These are phyloP conservation scores for Fusarium palustre DNA, from an alignment of 2,329 filamentous ascomycete species.

Conservation along the genomic window DNA sequence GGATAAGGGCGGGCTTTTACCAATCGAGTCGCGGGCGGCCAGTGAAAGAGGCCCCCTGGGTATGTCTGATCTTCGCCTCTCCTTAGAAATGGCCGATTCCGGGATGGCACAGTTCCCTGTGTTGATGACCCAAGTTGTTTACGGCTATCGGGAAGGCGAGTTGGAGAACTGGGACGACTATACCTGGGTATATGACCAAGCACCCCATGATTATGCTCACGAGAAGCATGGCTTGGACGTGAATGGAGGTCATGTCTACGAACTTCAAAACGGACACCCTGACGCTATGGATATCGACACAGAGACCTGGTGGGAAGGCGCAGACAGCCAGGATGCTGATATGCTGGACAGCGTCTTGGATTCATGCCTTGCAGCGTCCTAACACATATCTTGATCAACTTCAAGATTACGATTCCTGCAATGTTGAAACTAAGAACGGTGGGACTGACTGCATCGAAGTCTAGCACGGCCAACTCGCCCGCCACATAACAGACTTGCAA, in stretches of 20 bases:
- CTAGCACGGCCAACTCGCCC: background rate
- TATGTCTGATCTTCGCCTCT: conserved; percentile 81
- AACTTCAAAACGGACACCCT: conserved; percentile 61
- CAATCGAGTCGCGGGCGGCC: conserved; percentile 82
- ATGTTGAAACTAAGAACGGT: background rate
- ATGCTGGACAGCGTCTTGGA: conserved; percentile 68
- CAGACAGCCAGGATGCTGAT: conserved; percentile 62
- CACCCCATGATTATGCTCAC: conserved; percentile 43
- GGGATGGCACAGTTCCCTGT: conserved; percentile 83
- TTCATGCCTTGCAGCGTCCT: conserved; percentile 63
- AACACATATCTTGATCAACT: background rate
- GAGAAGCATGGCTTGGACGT: conserved; percentile 49
- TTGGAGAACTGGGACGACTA: conserved; percentile 75
- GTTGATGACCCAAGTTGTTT: conserved; percentile 75
- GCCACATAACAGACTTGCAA: background rate
- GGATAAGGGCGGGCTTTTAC: conserved; percentile 81
- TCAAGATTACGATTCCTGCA: background rate
- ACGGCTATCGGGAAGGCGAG: conserved; percentile 80
- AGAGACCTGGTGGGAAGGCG: conserved; percentile 73
- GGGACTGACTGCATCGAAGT: background rate
- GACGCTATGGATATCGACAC: conserved; percentile 71
- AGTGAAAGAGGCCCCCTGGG: conserved; percentile 77
- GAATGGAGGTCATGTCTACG: conserved; percentile 53
- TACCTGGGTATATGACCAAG: conserved; percentile 60
- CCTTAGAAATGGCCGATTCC: conserved; percentile 79